phyloP scores from a whole-genome alignment of 805 yeast genomes.

The Blastobotrys peoriensis region DNA sequence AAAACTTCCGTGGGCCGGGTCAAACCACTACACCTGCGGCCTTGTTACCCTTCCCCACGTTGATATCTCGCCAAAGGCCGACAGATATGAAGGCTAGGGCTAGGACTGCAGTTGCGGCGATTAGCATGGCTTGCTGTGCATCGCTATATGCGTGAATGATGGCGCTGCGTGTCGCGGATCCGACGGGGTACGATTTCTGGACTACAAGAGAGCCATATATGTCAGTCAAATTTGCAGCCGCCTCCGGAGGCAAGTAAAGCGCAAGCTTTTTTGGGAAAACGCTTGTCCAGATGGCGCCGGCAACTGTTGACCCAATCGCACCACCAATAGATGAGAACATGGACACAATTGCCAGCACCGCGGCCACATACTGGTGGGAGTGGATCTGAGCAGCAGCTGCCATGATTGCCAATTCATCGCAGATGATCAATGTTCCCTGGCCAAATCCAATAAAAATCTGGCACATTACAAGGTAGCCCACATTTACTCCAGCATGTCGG shows the following conservation, averaged over 20 bases:
- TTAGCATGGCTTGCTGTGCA: slow-evolving; percentile 15
- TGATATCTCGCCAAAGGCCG: slow-evolving; percentile 7
- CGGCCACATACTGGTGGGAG: slow-evolving; percentile 54
- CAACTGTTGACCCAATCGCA: slow-evolving; percentile 50
- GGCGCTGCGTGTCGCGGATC: slow-evolving; percentile 11
- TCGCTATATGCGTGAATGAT: slow-evolving; percentile 16
- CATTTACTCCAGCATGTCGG: slow-evolving; percentile 41
- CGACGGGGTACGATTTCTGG: slow-evolving; percentile 10
- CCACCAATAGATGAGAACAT: slow-evolving; percentile 50
- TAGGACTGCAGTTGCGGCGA: slow-evolving; percentile 10
- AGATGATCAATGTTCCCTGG: slow-evolving; percentile 55
- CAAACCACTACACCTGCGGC: slow-evolving; percentile 7
- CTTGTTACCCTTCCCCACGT: slow-evolving; percentile 7
- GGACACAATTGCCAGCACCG: slow-evolving; percentile 43
- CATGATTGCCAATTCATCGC: slow-evolving; percentile 49
- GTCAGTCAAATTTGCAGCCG: slow-evolving; percentile 5
- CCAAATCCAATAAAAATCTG: slow-evolving; percentile 56
- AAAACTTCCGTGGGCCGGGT: no score
- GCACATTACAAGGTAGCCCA: slow-evolving; percentile 54
- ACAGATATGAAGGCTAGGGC: slow-evolving; percentile 7
- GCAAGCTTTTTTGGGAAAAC: slow-evolving; percentile 26
- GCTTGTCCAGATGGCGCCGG: slow-evolving; percentile 57
- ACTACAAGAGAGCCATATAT: slow-evolving; percentile 14
- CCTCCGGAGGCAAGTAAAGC: slow-evolving; percentile 26
- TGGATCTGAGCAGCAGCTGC: no score